phyloP scores from a whole-genome alignment of 192 early-diverging fungal species.

The Coemansia sp. region DNA sequence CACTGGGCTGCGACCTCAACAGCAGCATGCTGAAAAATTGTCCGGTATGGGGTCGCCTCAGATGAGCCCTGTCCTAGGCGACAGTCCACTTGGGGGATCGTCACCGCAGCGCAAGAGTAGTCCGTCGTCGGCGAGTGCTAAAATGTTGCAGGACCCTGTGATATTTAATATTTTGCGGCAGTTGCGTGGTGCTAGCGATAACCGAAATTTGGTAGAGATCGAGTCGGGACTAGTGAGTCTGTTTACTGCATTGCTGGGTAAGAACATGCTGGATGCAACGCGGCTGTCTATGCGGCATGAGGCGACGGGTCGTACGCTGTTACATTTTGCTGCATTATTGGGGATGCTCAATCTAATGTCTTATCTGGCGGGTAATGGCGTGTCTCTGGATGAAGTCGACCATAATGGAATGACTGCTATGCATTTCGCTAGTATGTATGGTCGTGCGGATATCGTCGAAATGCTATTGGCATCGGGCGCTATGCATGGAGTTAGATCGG shows the following conservation, averaged over 20 bases:
- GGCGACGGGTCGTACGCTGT: conserved; percentile 59
- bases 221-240: conserved; percentile 34
- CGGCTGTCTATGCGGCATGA: conserved; percentile 34
- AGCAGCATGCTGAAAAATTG: conserved; percentile 29
- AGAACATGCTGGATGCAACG: conserved; percentile 22
- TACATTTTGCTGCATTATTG: conserved; percentile 68
- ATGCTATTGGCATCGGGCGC: conserved; percentile 65
- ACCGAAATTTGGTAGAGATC: conserved; percentile 38
- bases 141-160: conserved; percentile 21
- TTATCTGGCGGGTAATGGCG: conserved; percentile 52
- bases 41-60: conserved; percentile 14
- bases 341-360: conserved; percentile 57
- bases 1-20: conserved; percentile 77
- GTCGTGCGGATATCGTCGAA: conserved; percentile 55
- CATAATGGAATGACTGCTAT: conserved; percentile 71
- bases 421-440: conserved; percentile 68
- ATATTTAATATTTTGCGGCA: conserved; percentile 13
- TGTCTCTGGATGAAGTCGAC: conserved; percentile 59
- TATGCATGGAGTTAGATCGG: conserved; percentile 11
- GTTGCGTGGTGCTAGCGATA: conserved; percentile 17
- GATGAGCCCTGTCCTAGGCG: conserved; percentile 29
- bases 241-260: conserved; percentile 20
- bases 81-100: conserved; percentile 1
- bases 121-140: conserved; percentile 5
- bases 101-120: conserved; percentile 13